Base-by-base conservation (phyloP, 345 rosid species). In the Mangifera indica region DNA sequence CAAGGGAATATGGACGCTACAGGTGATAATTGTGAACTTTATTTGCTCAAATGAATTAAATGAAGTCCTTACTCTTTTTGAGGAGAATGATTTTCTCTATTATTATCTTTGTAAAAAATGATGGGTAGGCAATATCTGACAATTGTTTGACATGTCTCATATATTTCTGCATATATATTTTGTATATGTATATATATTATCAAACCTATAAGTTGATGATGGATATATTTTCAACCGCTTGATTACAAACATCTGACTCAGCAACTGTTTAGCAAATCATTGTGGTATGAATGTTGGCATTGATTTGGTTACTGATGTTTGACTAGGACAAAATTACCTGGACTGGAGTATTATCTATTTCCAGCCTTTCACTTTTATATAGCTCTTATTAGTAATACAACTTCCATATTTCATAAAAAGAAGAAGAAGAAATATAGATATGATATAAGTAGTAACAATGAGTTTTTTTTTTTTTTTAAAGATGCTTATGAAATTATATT, bases 1-100 rank as follows among this genome's bases (percentile, higher is more conserved):
- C 60, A 87, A 88, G 73, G 99, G 99, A 76, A 92, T 95, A 71
- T 95, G 99, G 99, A 95, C 99, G 14, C 67, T 95, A 49, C 98
- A 95, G 98, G 98, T 92, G 74, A 73, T 69, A 48, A 0, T 71
- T 63, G 5, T 71, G 45, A 67, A 48, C 13, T 73, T 61, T 60
- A 11, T 65, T 34, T 73, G 56, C 26, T n/a, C 9, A 34, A 7
- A 55, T 42, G 65, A 55, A 21, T 32, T 29, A 49, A 34, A 12
- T 72, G 24, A 55, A 46, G 45, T 69, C 25, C 25, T 62, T 62
- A 11, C 53, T 53, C 44, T 48, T 60, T 67, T 61, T 18, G 3
- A 62, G 58, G 34, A 26, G 18, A 7, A 22, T 21, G 10, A 40
- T 67, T 7, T 55, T 22, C 46, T 18, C 21, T 6, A 60, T 37